phyloP scores from a whole-genome alignment of 2,329 filamentous ascomycete genomes.

The Dendrostoma leiphaemia region DNA sequence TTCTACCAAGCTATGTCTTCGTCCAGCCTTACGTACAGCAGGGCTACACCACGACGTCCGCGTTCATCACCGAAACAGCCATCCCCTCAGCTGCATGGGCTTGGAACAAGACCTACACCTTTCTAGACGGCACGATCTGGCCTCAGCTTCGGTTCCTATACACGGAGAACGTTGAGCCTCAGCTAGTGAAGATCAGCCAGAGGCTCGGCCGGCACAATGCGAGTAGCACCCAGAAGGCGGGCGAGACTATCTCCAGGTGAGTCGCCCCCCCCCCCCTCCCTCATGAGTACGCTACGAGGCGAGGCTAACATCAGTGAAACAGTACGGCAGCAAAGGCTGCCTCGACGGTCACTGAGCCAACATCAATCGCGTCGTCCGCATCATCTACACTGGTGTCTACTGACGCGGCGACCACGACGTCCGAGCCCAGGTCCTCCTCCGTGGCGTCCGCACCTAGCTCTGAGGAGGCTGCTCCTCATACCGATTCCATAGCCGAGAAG shows the following conservation, averaged over 20 bases:
- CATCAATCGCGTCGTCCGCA: slow-evolving; percentile 22
- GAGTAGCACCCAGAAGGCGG: slow-evolving; percentile 30
- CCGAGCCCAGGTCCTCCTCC: slow-evolving; percentile 21
- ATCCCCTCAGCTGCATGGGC: slow-evolving; percentile 71
- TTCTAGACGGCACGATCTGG: slow-evolving; percentile 76
- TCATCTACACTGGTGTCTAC: slow-evolving; percentile 24
- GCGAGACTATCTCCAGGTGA: slow-evolving; percentile 30
- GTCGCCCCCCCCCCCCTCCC: neutral
- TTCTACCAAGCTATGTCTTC: slow-evolving; percentile 75
- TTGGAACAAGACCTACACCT: slow-evolving; percentile 66
- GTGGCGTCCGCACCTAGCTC: slow-evolving; percentile 19
- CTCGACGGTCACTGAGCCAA: slow-evolving; percentile 38
- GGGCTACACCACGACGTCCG: slow-evolving; percentile 64
- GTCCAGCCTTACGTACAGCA: slow-evolving; percentile 71
- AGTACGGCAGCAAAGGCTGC: slow-evolving; percentile 28
- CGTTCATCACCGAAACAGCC: slow-evolving; percentile 66
- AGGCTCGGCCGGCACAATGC: slow-evolving; percentile 75
- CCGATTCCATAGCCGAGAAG: slow-evolving; percentile 21
- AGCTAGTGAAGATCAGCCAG: slow-evolving; percentile 88
- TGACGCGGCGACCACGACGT: slow-evolving; percentile 1
- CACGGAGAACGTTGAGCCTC: slow-evolving; percentile 89
- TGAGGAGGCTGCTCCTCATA: slow-evolving; percentile 22
- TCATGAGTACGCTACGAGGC: neutral
- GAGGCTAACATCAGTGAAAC: neutral
- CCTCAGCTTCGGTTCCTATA: slow-evolving; percentile 80